Base-by-base conservation (phyloP, 2,329 filamentous ascomycete species). In the Aspergillus fumigatiaffinis region DNA sequence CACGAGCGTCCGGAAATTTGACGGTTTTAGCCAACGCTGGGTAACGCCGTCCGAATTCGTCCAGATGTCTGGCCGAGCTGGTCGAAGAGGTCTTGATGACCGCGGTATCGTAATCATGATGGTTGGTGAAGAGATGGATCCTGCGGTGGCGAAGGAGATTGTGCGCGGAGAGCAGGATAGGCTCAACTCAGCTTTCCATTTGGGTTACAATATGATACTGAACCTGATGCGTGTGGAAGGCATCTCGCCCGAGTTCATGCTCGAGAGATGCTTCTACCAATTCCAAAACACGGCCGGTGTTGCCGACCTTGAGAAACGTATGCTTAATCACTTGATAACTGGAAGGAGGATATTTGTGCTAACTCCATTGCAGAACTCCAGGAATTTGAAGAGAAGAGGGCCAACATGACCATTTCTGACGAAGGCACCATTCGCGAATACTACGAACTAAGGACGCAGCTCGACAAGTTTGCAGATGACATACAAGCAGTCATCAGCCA, bases 41-140 rank as follows among this genome's bases (percentile, higher is more conserved):
- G 84, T 97, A 21, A 97, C 92, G 0, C 91, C 92, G 1, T 96
- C 91, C 10, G 94, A 99, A 69, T 99, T 97, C 75, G 91, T 99
- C 53, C 94, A 99, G 73, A 99, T 99, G 94, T 96, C 94, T 54
- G 94, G 94, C 60, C 90, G 94, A 76, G 94, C 94, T 58, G 94
- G 94, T 71, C 90, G 94, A 83, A 88, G 94, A 85, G 94, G 94
- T 77, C 88, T 99, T 54, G 94, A 99, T 78, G 92, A 97, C 61
- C 89, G 94, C 63, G 94, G 94, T 83, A 95, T 97, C 66, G 94
- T 99, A 65, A 97, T 99, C 73, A 97, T 99, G 91, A 97, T 99
- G 93, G 90, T 99, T 60, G 89, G 95, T 70, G 90, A 95, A 73
- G 91, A 94, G 77, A 93, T 99, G 79, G 94, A 99, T 69, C 94